Evolutionary conservation across 2,329 filamentous ascomycete species (phyloP).

Genomic region (Zopfia rhizophila): DNA sequence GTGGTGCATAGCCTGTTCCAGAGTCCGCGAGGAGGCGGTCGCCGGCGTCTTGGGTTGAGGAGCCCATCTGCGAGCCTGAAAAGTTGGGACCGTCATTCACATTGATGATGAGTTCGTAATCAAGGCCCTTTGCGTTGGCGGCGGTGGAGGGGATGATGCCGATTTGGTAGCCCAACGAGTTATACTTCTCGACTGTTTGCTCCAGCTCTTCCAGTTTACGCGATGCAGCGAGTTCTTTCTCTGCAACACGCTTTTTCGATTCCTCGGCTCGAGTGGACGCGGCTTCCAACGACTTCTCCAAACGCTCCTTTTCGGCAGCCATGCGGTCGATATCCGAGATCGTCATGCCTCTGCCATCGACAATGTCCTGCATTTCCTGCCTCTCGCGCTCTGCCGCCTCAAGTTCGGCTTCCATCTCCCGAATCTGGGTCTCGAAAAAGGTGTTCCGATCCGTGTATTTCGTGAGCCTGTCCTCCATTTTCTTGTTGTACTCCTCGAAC

Average conservation of each 20-base stretch:
- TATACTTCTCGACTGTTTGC: constrained; percentile 87
- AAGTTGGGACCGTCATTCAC: constrained; percentile 84
- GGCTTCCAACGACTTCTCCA: constrained; percentile 88
- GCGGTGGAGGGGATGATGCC: constrained; percentile 87
- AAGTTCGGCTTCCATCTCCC: constrained; percentile 84
- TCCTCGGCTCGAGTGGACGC: constrained; percentile 83
- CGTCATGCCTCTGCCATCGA: constrained; percentile 93
- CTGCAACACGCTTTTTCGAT: constrained; percentile 80
- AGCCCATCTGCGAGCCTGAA: constrained; percentile 61
- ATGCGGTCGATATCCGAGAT: constrained; percentile 99
- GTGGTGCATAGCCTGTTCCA: constrained; percentile 87
- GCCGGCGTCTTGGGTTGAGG: constrained; percentile 58
- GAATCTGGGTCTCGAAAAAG: constrained; percentile 86
- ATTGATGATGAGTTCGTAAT: constrained; percentile 87
- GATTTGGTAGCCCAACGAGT: constrained; percentile 92
- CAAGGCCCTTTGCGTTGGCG: constrained; percentile 82
- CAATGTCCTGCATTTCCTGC: constrained; percentile 79
- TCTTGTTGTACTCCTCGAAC: constrained; percentile 92
- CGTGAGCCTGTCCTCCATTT: constrained; percentile 84
- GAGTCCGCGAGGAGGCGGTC: constrained; percentile 86
- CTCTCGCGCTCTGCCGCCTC: constrained; percentile 86
- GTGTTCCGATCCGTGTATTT: constrained; percentile 86
- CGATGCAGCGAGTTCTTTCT: constrained; percentile 89
- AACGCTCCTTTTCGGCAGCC: constrained; percentile 91
- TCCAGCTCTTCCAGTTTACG: constrained; percentile 92